These are phyloP conservation scores for Alopecurus myosuroides DNA, from an alignment of 176 grass and related monocot species.

Conservation along the genomic window DNA sequence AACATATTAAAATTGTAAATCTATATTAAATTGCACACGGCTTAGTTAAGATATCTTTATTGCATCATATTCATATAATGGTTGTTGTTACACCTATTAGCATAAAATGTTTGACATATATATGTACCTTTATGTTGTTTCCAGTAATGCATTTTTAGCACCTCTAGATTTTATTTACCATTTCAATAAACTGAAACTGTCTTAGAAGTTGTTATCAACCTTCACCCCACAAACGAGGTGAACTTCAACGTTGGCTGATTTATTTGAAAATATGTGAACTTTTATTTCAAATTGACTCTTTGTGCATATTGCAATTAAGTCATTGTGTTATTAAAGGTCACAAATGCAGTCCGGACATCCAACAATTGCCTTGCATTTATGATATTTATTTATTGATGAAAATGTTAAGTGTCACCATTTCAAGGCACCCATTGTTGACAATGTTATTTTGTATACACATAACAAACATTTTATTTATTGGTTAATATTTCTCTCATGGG, in stretches of 20 bases:
- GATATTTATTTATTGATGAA: neutral
- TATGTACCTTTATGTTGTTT: too few species aligned
- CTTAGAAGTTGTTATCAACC: neutral
- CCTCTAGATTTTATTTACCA: neutral
- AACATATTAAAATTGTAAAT: neutral
- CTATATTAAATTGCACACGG: neutral
- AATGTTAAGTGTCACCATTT: neutral
- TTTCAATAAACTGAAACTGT: neutral
- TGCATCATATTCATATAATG: neutral
- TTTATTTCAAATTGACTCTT: neutral
- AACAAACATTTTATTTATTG: neutral
- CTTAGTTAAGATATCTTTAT: neutral
- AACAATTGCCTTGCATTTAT: neutral
- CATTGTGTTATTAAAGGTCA: neutral
- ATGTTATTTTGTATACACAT: constrained; percentile 7
- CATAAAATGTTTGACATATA: too few species aligned
- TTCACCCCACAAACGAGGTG: neutral
- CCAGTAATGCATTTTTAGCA: neutral
- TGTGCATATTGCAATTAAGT: neutral
- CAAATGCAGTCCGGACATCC: neutral
- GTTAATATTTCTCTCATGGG: neutral
- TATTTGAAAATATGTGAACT: neutral
- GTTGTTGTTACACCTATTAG: too few species aligned
- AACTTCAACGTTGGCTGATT: neutral
- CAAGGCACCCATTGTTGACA: too few species aligned